These are phyloP conservation scores for Gloeopeniophorella convolvens DNA, from an alignment of 768 basidiomycete species.

Conservation along the genomic window DNA sequence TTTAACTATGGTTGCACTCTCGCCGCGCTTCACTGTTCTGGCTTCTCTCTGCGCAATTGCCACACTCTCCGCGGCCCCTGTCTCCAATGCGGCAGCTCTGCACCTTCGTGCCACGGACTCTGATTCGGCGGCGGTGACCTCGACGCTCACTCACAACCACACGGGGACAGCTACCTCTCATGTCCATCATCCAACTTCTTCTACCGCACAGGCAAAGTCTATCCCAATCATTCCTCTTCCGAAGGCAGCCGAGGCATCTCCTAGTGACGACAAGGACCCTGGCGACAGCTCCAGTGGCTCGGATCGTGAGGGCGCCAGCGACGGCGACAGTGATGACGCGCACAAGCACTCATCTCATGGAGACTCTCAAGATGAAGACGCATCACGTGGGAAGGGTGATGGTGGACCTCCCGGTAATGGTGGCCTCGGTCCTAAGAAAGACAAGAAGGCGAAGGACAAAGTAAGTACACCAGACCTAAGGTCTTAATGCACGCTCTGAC, in stretches of 20 bases:
- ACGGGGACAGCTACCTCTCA: neutral
- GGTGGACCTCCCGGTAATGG: neutral
- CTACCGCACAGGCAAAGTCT: neutral
- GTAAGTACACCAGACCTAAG: neutral
- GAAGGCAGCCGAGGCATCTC: neutral
- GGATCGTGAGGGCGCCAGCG: slow-evolving; percentile 1
- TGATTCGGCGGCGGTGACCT: neutral
- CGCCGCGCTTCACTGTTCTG: slow-evolving; percentile 40
- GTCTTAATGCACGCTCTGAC: neutral
- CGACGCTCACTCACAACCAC: neutral
- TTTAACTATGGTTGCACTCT: slow-evolving; percentile 42
- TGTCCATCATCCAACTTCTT: neutral
- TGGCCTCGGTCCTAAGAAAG: neutral
- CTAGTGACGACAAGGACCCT: neutral
- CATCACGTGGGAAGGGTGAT: neutral
- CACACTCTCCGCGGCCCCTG: slow-evolving; percentile 34
- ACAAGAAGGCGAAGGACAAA: slow-evolving; percentile 7
- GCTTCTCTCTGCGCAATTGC: slow-evolving; percentile 42
- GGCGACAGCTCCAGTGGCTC: neutral
- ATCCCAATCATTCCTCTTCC: slow-evolving; percentile 13
- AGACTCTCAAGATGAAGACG: neutral
- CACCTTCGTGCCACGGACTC: slow-evolving; percentile 5
- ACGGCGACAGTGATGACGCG: neutral
- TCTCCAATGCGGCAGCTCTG: slow-evolving; percentile 38
- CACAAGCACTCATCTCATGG: neutral